Conservation (phyloP, 345 rosid genomes). For the Eutrema japonicum region DNA sequence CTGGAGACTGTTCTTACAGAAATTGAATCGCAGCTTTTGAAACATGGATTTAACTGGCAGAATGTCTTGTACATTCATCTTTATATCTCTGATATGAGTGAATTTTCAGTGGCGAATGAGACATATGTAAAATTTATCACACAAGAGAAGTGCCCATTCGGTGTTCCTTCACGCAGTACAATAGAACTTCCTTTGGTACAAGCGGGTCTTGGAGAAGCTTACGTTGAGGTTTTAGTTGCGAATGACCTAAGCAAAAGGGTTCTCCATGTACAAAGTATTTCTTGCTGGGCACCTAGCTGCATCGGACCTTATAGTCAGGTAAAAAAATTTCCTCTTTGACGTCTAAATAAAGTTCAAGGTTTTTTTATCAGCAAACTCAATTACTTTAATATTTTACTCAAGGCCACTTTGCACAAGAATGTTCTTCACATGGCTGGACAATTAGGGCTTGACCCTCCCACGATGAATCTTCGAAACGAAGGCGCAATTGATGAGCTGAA, state of each 20-base stretch:
- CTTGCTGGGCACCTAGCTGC: constrained; percentile 99
- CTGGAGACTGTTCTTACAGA: constrained; percentile 60
- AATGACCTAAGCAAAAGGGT: constrained; percentile 76
- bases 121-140: constrained; percentile 85
- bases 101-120: constrained; percentile 76
- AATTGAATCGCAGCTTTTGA: constrained; percentile 62
- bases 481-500: constrained; percentile 73
- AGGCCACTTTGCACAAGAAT: constrained; percentile 92
- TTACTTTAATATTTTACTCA: constrained; percentile 20
- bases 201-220: constrained; percentile 78
- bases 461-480: constrained; percentile 67
- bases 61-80: constrained; percentile 88
- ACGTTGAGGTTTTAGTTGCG: constrained; percentile 77
- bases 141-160: constrained; percentile 85
- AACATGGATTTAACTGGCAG: constrained; percentile 70
- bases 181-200: constrained; percentile 81
- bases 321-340: neutral
- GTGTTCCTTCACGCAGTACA: constrained; percentile 99
- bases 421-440: constrained; percentile 97
- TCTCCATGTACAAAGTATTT: constrained; percentile 94
- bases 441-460: constrained; percentile 90
- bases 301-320: constrained; percentile 99
- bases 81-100: constrained; percentile 84
- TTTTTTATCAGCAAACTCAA: constrained; percentile 17
- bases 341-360: neutral